A percentile compares a stretch with the other conserved stretches of the same genome.
Conservation (phyloP, 345 rosid species). For the Cochlearia excelsa region DNA sequence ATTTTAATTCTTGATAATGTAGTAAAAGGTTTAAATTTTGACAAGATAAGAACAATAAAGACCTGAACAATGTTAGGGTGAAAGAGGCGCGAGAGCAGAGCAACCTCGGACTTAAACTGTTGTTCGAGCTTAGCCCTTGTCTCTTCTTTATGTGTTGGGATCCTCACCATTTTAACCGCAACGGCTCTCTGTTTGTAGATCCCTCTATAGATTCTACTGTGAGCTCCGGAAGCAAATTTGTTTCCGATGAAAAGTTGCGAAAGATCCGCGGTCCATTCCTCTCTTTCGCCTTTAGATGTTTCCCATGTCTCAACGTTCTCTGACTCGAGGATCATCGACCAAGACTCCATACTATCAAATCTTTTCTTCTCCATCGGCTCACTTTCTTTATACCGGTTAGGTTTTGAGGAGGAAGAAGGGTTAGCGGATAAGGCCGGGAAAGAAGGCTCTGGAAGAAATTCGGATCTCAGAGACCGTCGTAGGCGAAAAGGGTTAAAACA, state of each 20-base stretch:
- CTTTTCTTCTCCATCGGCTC: conserved; percentile 85
- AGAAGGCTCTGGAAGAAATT: conserved; percentile 22
- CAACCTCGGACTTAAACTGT: conserved; percentile 95
- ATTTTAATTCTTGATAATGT: neutral
- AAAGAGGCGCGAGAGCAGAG: conserved; percentile 86
- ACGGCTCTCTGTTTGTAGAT: conserved; percentile 98
- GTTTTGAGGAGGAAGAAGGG: conserved; percentile 63
- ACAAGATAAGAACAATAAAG: conserved; percentile 4
- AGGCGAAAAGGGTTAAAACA: conserved; percentile 77
- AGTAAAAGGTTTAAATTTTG: neutral
- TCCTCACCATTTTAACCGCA: conserved; percentile 96
- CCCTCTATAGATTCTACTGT: conserved; percentile 85
- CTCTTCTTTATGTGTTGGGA: conserved; percentile 80
- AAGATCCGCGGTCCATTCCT: conserved; percentile 98
- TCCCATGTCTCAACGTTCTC: conserved; percentile 98
- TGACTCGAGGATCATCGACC: conserved; percentile 96
- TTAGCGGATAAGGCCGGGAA: conserved; percentile 17
- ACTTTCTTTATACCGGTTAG: conserved; percentile 47
- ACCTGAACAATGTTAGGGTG: conserved; percentile 92
- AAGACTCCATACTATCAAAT: conserved; percentile 93
- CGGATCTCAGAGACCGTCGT: conserved; percentile 54
- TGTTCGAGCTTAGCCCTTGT: conserved; percentile 79
- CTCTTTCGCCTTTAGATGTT: conserved; percentile 74
- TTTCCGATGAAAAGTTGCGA: conserved; percentile 95
- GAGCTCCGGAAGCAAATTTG: conserved; percentile 97